Conservation (phyloP, 495 filamentous ascomycete species). For the Hypomontagnella submonticulosa region DNA sequence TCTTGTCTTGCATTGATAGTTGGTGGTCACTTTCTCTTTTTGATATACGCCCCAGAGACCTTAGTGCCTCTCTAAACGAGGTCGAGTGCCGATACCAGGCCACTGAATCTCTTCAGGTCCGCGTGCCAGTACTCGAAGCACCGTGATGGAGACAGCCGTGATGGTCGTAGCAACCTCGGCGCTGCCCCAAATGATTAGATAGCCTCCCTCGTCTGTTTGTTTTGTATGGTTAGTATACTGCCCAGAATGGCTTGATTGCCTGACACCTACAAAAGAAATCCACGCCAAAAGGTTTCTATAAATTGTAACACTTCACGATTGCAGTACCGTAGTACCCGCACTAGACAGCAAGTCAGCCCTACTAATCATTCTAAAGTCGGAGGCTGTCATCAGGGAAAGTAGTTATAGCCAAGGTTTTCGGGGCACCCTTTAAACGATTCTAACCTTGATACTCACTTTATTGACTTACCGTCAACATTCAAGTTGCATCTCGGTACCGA, state of each 20-base stretch:
- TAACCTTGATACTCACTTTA: background rate
- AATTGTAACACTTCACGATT: constrained; percentile 18
- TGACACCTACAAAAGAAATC: constrained; percentile 38
- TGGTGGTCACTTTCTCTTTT: constrained; percentile 5
- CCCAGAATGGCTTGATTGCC: constrained; percentile 37
- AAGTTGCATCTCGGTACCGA: constrained; percentile 6
- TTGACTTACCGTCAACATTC: constrained; percentile 1
- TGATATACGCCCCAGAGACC: constrained; percentile 6
- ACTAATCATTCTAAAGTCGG: too few species aligned
- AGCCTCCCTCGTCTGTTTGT: constrained; percentile 20
- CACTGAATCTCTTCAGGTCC: constrained; percentile 12
- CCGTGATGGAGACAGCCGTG: constrained; percentile 22
- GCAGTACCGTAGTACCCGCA: constrained; percentile 20
- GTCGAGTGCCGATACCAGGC: constrained; percentile 11
- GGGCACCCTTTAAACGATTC: too few species aligned
- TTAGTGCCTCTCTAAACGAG: constrained; percentile 12
- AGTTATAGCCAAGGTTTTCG: too few species aligned
- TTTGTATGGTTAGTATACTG: background rate
- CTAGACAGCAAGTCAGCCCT: constrained; percentile 3
- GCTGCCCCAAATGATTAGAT: constrained; percentile 55
- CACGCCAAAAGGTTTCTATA: constrained; percentile 5
- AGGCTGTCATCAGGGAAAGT: too few species aligned
- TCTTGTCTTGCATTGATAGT: background rate
- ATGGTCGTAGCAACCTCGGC: constrained; percentile 18
- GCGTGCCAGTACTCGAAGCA: constrained; percentile 34